Base-by-base conservation (phyloP, 2,329 filamentous ascomycete species). In the Coleophoma cylindrospora region DNA sequence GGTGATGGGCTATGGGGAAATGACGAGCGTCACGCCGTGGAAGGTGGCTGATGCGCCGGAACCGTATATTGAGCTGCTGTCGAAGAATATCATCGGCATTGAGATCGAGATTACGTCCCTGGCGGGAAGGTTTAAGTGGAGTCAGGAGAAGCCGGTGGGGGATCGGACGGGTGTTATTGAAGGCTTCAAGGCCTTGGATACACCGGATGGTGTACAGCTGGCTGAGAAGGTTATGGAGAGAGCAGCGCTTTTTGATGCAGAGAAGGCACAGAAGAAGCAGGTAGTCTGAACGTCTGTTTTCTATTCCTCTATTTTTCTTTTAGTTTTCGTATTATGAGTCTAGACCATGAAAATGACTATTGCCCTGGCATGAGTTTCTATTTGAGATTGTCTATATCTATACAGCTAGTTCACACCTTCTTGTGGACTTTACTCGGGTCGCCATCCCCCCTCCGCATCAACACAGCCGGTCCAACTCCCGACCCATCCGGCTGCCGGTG, bases 91-190 rank as follows among this genome's bases (percentile, higher is more conserved):
- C 41, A 74, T 84, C 33, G 81, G 82, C 0, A 72, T 86, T 14
- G 79, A 85, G 61, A 79, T 86, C 40, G 63, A 67, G 38, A 73
- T 86, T 50, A 71, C 74, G 1, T 61, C 72, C 5, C 61, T 86
- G 36, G 74, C 77, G 45, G 81, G 82, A 11, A 84, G 83, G 67
- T 83, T 78, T 56, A 86, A 86, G 68, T 83, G 84, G 82, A 84
- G 78, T 55, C 82, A 86, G 66, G 81, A 85, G 59, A 70, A 74
- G 70, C 50, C 61, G 0, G 58, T 62, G 2, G 79, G 72, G 0
- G 83, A 86, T 59, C 62, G 74, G 0, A 65, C 75, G 17, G 83
- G 83, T 1, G 76, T 86, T 0, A 66, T 82, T 7, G 59, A 75
- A 3, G 83, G 83, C 0, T 84, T 87, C 53, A 65, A 67, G 36